Conservation (phyloP, 169 alveolate species). For the Cyclospora cayetanensis region DNA sequence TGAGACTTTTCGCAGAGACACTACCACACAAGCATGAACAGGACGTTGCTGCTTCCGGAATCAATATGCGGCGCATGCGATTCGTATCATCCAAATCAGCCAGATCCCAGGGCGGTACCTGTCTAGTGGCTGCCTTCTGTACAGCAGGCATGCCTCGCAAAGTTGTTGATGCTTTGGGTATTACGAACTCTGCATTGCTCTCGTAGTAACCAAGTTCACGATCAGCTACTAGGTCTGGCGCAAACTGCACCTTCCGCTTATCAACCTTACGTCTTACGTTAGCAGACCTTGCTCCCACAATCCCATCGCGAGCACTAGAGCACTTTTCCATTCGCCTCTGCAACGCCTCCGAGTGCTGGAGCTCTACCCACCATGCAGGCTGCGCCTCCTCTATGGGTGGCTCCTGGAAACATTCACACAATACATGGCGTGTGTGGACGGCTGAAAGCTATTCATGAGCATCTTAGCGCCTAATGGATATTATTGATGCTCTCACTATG, state of each 20-base stretch:
- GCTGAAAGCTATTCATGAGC: not conserved
- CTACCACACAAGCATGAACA: conserved; percentile 1
- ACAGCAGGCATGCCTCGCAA: no score
- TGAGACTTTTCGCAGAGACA: not conserved
- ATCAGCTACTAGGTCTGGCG: not conserved
- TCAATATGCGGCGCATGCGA: conserved; percentile 2
- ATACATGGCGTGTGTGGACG: not conserved
- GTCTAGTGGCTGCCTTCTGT: not conserved
- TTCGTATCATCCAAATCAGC: conserved; percentile 29
- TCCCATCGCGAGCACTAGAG: not conserved
- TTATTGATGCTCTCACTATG: not conserved
- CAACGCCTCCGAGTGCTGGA: not conserved
- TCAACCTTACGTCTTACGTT: not conserved
- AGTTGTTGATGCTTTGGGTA: no score
- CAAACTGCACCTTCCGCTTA: conserved; percentile 39
- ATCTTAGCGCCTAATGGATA: not conserved
- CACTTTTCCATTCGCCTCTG: not conserved
- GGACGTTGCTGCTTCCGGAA: conserved; percentile 8
- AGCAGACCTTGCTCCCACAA: no score
- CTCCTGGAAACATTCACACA: not conserved
- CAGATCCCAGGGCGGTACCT: conserved; percentile 13
- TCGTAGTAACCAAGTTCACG: not conserved
- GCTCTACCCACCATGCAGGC: conserved; percentile 63
- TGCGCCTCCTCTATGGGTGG: conserved; percentile 65
- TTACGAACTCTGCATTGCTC: conserved; percentile 41